phyloP scores from a whole-genome alignment of 306 rosid genomes.

The Ceratonia siliqua region DNA sequence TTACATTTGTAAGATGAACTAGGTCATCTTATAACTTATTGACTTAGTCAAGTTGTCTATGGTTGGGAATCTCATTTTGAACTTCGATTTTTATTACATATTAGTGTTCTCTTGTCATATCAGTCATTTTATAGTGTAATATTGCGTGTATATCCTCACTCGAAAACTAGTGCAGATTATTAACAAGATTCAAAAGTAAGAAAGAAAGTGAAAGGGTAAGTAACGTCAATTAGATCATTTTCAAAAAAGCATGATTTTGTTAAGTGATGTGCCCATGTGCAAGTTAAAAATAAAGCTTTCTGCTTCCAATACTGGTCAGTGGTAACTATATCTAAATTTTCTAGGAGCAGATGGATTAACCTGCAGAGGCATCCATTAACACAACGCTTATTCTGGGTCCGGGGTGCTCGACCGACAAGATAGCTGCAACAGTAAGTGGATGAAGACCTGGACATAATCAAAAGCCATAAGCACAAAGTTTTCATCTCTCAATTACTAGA shows the following conservation, averaged over 20 bases:
- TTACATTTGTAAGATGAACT: constrained; percentile 13
- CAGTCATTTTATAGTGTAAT: constrained; percentile 36
- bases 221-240: constrained; percentile 22
- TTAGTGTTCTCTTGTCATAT: constrained; percentile 43
- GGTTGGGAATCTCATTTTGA: constrained; percentile 24
- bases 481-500: constrained; percentile 28
- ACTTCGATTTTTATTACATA: constrained; percentile 10
- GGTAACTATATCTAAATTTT: constrained; percentile 41
- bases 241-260: background rate
- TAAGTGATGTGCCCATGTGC: constrained; percentile 34
- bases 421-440: constrained; percentile 49
- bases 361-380: constrained; percentile 39
- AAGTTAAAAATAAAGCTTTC: no score
- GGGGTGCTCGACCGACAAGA: constrained; percentile 61
- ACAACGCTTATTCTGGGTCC: constrained; percentile 37
- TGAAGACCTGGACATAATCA: constrained; percentile 36
- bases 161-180: constrained; percentile 23
- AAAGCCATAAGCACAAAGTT: constrained; percentile 40
- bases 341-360: constrained; percentile 35
- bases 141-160: constrained; percentile 31
- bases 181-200: constrained; percentile 23
- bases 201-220: constrained; percentile 24
- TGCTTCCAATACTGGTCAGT: no score
- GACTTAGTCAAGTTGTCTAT: background rate
- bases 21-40: constrained; percentile 7